Conservation (phyloP, 495 filamentous ascomycete genomes). For the Mytilinidion resinicola region DNA sequence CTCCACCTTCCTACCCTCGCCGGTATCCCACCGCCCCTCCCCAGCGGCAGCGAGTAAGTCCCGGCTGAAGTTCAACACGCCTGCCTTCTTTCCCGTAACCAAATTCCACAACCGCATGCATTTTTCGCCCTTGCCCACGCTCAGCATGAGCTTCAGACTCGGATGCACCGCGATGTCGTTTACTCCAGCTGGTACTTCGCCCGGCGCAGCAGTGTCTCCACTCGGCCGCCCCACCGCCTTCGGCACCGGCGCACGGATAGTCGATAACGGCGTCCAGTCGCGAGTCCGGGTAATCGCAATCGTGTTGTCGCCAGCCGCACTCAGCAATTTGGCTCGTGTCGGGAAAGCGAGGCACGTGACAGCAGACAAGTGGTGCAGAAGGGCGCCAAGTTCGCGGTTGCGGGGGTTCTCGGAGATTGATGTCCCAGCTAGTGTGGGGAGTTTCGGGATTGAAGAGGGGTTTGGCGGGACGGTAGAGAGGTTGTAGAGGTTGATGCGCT, state of each 20-base stretch:
- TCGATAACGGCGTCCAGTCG: conserved; percentile 86
- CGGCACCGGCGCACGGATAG: conserved; percentile 81
- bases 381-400: conserved; percentile 79
- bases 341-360: conserved; percentile 77
- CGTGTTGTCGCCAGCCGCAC: conserved; percentile 75
- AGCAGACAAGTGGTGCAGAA: conserved; percentile 77
- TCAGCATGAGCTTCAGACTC: conserved; percentile 91
- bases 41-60: conserved; percentile 62
- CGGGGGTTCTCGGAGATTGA: conserved; percentile 72
- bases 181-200: conserved; percentile 77
- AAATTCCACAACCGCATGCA: conserved; percentile 95
- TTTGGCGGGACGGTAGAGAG: conserved; percentile 66
- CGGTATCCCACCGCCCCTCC: conserved; percentile 67
- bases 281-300: conserved; percentile 79
- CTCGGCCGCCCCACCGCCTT: conserved; percentile 76
- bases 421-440: conserved; percentile 59
- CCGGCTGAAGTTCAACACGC: conserved; percentile 75
- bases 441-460: conserved; percentile 6
- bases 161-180: conserved; percentile 96
- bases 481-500: conserved; percentile 90
- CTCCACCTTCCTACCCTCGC: conserved; percentile 75
- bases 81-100: conserved; percentile 91
- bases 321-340: conserved; percentile 78
- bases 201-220: conserved; percentile 83
- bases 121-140: conserved; percentile 77